Percentiles rank a stretch among this genome's conserved stretches.
phyloP scores from a whole-genome alignment of 164 flowering plant genomes.

The Piper betle region DNA sequence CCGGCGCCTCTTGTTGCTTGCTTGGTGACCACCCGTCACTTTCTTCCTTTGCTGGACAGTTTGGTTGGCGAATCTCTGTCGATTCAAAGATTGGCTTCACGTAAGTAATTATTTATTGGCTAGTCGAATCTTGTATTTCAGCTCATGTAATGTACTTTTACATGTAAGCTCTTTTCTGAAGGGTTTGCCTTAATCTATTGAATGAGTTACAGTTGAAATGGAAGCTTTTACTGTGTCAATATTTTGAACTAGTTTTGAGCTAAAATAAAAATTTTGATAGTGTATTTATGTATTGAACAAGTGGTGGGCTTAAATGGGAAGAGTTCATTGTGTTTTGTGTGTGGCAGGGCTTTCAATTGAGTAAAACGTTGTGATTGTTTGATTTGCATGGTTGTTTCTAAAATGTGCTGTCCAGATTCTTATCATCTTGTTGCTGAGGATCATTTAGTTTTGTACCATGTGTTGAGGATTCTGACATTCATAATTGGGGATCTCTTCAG shows the following conservation, averaged over 20 bases:
- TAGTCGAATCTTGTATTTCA: not conserved
- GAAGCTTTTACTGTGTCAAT: not conserved
- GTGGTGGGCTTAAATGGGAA: not conserved
- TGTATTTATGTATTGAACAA: not conserved
- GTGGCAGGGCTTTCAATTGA: too few species aligned
- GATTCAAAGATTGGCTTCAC: conserved; percentile 74
- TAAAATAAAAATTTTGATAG: too few species aligned
- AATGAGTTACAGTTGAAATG: not conserved
- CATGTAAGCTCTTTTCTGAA: not conserved
- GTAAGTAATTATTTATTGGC: conserved; percentile 26
- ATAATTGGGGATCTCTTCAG: too few species aligned
- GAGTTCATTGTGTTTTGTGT: too few species aligned
- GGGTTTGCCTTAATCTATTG: not conserved
- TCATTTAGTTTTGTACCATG: too few species aligned
- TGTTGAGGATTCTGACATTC: too few species aligned
- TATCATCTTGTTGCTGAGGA: too few species aligned
- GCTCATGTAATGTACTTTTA: not conserved
- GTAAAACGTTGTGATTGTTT: too few species aligned
- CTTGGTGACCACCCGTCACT: conserved; percentile 50
- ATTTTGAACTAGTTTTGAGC: not conserved
- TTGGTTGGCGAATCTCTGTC: conserved; percentile 51
- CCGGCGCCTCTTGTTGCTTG: conserved; percentile 46
- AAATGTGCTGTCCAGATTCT: too few species aligned
- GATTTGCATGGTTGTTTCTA: too few species aligned
- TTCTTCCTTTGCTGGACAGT: conserved; percentile 32